A percentile compares a stretch with the other conserved stretches of the same genome.
These are phyloP conservation scores for Penicillium sp. DNA, from an alignment of 2,329 filamentous ascomycete genomes.

Conservation along the genomic window DNA sequence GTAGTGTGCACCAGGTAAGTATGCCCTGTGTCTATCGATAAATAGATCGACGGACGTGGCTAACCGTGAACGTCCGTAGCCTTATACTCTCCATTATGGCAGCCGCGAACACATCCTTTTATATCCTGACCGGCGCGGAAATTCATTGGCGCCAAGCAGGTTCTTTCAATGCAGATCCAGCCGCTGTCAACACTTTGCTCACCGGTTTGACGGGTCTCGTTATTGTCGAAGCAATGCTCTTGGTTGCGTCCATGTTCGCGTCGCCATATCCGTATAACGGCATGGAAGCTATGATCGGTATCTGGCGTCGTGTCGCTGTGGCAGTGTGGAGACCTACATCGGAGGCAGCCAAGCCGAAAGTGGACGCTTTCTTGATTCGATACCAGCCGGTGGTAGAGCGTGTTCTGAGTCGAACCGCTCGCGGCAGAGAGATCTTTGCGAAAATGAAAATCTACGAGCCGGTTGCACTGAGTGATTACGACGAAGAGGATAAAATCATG, in stretches of 20 bases:
- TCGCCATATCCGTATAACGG: conserved; percentile 25
- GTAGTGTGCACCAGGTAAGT: conserved; percentile 11
- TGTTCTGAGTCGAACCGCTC: background rate
- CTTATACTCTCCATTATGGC: conserved; percentile 34
- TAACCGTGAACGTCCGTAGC: conserved; percentile 13
- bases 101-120: conserved; percentile 35
- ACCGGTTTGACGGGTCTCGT: conserved; percentile 35
- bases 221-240: conserved; percentile 29
- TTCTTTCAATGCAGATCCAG: conserved; percentile 34
- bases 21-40: background rate
- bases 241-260: conserved; percentile 25
- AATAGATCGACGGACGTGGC: background rate
- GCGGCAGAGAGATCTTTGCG: conserved; percentile 4
- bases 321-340: conserved; percentile 5
- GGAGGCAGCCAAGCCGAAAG: background rate
- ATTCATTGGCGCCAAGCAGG: conserved; percentile 39
- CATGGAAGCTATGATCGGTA: conserved; percentile 24
- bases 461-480: conserved; percentile 16
- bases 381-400: background rate
- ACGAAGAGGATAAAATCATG: conserved; percentile 13
- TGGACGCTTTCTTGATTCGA: background rate
- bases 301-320: conserved; percentile 2
- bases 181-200: conserved; percentile 34
- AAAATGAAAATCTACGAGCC: conserved; percentile 16
- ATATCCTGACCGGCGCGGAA: conserved; percentile 34